Conservation (phyloP, 345 rosid species). For the Crucihimalaya himalaica region DNA sequence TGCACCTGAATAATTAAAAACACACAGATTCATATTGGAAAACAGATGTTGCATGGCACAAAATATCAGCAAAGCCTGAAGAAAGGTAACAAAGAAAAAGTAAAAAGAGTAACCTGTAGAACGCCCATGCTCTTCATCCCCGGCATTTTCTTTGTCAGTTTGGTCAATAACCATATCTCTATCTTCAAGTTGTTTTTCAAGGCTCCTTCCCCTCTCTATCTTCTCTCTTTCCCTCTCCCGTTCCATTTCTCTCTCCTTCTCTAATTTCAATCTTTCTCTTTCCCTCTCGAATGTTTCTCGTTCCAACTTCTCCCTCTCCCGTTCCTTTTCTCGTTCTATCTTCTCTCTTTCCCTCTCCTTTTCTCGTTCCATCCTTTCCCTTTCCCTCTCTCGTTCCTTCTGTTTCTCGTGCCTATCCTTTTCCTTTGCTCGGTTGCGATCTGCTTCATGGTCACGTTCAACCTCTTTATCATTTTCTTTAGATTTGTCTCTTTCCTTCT, state of each 20-base stretch:
- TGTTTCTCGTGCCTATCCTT: conserved; percentile 72
- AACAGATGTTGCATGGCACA: background rate
- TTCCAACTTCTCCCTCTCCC: conserved; percentile 37
- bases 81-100: conserved; percentile 1
- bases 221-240: conserved; percentile 51
- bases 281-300: conserved; percentile 64
- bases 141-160: conserved; percentile 51
- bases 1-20: conserved; percentile 43
- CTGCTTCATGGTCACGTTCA: conserved; percentile 62
- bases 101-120: conserved; percentile 49
- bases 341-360: conserved; percentile 74
- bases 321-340: conserved; percentile 49
- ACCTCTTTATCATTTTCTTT: conserved; percentile 50
- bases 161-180: conserved; percentile 58
- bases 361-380: conserved; percentile 50
- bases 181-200: conserved; percentile 64
- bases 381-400: conserved; percentile 56
- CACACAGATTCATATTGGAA: background rate
- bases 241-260: conserved; percentile 35
- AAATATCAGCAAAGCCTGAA: background rate
- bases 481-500: conserved; percentile 58
- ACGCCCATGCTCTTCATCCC: conserved; percentile 59
- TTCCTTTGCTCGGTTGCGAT: conserved; percentile 62
- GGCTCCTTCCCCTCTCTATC: conserved; percentile 62
- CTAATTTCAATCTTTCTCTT: conserved; percentile 50